Conservation (phyloP, 2,329 filamentous ascomycete species). For the Penicillium palitans region DNA sequence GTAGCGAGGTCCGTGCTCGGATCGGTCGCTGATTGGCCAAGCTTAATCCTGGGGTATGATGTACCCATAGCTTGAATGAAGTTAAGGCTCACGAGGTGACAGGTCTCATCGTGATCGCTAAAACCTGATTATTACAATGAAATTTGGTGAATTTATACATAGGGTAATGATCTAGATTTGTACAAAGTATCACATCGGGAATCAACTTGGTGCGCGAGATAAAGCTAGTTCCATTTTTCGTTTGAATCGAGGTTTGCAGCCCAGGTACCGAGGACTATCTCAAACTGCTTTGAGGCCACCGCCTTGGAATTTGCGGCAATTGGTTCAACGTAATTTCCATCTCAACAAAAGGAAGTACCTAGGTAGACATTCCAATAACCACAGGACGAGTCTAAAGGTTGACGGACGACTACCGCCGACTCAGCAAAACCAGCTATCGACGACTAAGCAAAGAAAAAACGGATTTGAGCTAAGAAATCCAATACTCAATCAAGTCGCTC, state of each 20-base stretch:
- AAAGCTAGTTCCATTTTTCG: no score
- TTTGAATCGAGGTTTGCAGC: not conserved
- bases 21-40: not conserved
- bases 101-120: not conserved
- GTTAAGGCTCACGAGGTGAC: not conserved
- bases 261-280: not conserved
- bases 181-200: not conserved
- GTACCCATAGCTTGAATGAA: not conserved
- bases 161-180: not conserved
- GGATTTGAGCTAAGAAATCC: not conserved
- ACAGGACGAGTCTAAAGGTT: not conserved
- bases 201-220: not conserved
- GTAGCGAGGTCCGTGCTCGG: accelerated
- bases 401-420: not conserved
- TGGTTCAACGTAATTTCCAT: not conserved
- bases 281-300: not conserved
- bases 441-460: not conserved
- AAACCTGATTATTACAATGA: accelerated
- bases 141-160: not conserved
- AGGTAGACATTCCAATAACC: not conserved
- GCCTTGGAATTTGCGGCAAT: not conserved
- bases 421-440: not conserved
- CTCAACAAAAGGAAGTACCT: not conserved
- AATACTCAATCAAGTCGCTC: not conserved
- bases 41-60: not conserved